Evolutionary conservation across 2,329 filamentous ascomycete species (phyloP), one percentile per base, ranked within the genome.

Genomic region (Clonostachys chloroleuca): DNA sequence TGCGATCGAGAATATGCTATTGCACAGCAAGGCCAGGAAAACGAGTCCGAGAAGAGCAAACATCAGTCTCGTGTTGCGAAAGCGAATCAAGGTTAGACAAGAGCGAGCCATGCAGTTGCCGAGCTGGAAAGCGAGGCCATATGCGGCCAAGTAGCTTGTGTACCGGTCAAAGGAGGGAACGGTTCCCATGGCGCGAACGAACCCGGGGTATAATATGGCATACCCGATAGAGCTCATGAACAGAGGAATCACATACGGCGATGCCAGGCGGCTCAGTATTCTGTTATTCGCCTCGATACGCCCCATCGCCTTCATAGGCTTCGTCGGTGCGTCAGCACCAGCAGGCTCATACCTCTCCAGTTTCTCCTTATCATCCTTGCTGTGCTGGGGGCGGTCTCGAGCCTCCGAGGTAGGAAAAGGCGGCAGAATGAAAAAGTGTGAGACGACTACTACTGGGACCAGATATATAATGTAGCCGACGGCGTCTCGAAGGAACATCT

Each of bases 391-490:
- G 12, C 14, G 45, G 54, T 56, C 43, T 46, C 0, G 55, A 53
- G 3, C 53, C 52, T 3, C 51, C 36, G 36, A 18, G 36, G 36
- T 39, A 12, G 36, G 36, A n/a, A 18, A n/a, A n/a, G 14, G 52
- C 0, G 62, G 63, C 3, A 67, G 49, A 8, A 67, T 20, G 12
- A 61, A 46, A 43, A 59, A 63, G 46, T 59, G 59, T 0, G 58
- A 55, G 6, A 60, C 33, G 3, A 66, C 43, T 44, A 62, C 51
- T 1, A 59, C 42, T 4, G 56, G 58, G 1, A 60, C 49, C 3
- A 65, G 49, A 24, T 54, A 56, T 45, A 55, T 59, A 4, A 59
- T 49, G 45, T 54, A 60, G 14, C 55, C 54, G 13, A 63, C 57
- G 37, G 57, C 57, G 41, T 52, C 52, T 8, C 64, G 55, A 18